Percentiles rank a stretch among this genome's conserved stretches.
Evolutionary conservation across 208 protist genomes (phyloP).

Genomic region (Leishmania major): DNA sequence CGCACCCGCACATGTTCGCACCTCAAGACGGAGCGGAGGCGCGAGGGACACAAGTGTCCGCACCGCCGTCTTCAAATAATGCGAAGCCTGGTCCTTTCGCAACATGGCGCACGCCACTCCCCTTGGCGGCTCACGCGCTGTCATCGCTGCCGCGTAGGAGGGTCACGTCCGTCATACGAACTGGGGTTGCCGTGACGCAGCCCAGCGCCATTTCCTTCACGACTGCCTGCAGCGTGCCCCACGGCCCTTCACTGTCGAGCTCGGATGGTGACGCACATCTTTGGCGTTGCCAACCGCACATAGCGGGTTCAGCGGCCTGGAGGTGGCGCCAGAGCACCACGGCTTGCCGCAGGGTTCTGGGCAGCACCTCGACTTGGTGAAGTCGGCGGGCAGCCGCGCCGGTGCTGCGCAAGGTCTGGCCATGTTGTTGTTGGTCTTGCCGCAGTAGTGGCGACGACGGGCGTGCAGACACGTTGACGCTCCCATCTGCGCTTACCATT

Average conservation of each 20-base stretch:
- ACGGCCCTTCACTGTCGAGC: not conserved
- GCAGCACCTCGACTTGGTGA: slow-evolving; percentile 29
- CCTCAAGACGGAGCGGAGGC: not conserved
- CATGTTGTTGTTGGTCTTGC: not conserved
- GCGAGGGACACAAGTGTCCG: not conserved
- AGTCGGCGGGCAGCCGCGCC: slow-evolving; percentile 11
- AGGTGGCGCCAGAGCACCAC: slow-evolving; percentile 42
- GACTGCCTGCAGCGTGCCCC: slow-evolving; percentile 16
- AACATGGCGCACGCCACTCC: not conserved
- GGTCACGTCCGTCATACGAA: slow-evolving; percentile 31
- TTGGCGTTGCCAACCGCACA: not conserved
- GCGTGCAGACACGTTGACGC: not conserved
- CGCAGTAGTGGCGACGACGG: not conserved
- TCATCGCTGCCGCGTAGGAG: slow-evolving; percentile 15
- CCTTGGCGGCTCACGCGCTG: not conserved
- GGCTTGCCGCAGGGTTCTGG: slow-evolving; percentile 38
- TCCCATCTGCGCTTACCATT: slow-evolving; percentile 18
- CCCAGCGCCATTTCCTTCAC: slow-evolving; percentile 37
- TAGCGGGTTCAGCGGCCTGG: not conserved
- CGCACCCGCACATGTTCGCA: not conserved
- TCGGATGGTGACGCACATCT: not conserved
- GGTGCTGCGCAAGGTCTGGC: not conserved
- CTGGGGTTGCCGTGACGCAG: slow-evolving; percentile 26
- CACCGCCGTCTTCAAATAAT: not conserved
- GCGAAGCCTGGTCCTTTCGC: not conserved